Evolutionary conservation across 768 basidiomycete species (phyloP).

Genomic region (Hemileccinum rubropunctum): DNA sequence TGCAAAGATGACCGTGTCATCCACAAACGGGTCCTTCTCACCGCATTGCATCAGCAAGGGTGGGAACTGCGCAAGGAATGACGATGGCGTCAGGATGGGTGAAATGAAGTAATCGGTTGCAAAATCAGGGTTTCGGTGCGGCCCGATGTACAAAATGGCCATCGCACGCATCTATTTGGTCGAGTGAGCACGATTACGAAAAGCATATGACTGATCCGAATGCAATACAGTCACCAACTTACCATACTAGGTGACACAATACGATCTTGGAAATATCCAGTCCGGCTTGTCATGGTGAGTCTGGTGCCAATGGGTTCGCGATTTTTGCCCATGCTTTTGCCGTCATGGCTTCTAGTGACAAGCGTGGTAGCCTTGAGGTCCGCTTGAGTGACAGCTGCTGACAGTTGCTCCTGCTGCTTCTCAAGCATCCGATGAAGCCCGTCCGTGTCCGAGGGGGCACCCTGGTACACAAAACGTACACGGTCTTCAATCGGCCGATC

Average conservation of each 20-base stretch:
- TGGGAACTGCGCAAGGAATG: slow-evolving; percentile 89
- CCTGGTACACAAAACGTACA: slow-evolving; percentile 55
- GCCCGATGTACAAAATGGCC: slow-evolving; percentile 97
- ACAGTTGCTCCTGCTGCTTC: slow-evolving; percentile 51
- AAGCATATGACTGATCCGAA: slow-evolving; percentile 1
- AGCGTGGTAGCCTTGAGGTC: slow-evolving; percentile 42
- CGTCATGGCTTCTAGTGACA: slow-evolving; percentile 31
- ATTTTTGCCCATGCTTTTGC: slow-evolving; percentile 31
- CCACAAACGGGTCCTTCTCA: slow-evolving; percentile 94
- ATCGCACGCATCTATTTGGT: slow-evolving; percentile 94
- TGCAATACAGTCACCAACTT: slow-evolving; percentile 30
- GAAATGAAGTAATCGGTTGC: slow-evolving; percentile 94
- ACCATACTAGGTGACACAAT: slow-evolving; percentile 97
- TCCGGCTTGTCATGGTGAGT: slow-evolving; percentile 92
- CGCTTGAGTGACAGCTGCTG: slow-evolving; percentile 49
- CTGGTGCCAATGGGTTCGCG: slow-evolving; percentile 77
- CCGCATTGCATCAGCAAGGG: slow-evolving; percentile 93
- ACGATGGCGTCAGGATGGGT: slow-evolving; percentile 83
- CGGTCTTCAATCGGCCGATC: slow-evolving; percentile 76
- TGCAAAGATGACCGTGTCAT: slow-evolving; percentile 96
- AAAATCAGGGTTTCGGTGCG: slow-evolving; percentile 91
- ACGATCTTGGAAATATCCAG: slow-evolving; percentile 90
- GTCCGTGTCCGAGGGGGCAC: slow-evolving; percentile 12
- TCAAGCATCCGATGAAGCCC: slow-evolving; percentile 31
- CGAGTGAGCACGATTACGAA: slow-evolving; percentile 6